These are phyloP conservation scores for Saccharomyces paradoxus DNA, from an alignment of 805 yeast genomes.

Conservation along the genomic window DNA sequence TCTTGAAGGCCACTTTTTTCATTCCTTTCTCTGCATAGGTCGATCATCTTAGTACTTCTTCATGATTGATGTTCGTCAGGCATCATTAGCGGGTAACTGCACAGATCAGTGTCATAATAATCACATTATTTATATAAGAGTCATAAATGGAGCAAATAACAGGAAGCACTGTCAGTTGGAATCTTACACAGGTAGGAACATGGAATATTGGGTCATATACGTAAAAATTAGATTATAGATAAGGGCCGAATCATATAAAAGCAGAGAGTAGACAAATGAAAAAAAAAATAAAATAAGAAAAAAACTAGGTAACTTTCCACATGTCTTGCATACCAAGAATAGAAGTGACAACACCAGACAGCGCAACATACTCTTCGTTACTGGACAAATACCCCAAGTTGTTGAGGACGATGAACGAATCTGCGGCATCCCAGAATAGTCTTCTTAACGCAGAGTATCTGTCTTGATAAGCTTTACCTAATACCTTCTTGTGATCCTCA, in stretches of 20 bases:
- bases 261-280: not conserved
- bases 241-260: not conserved
- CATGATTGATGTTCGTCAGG: not conserved
- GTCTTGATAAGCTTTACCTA: slow-evolving; percentile 35
- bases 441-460: slow-evolving; percentile 48
- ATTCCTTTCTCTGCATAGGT: not conserved
- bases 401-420: slow-evolving; percentile 66
- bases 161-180: not conserved
- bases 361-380: slow-evolving; percentile 74
- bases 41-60: not conserved
- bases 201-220: not conserved
- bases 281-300: not conserved
- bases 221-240: not conserved
- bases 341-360: slow-evolving; percentile 79
- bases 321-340: slow-evolving; percentile 65
- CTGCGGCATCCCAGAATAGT: slow-evolving; percentile 69
- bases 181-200: not conserved
- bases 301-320: slow-evolving; percentile 39
- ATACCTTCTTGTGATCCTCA: not conserved
- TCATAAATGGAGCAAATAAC: not conserved
- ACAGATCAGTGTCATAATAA: not conserved
- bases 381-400: slow-evolving; percentile 50
- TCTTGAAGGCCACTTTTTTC: not conserved
- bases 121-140: no score
- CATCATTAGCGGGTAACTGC: not conserved